These are phyloP conservation scores for Nicotiana sylvestris DNA, from an alignment of 257 asterid species.

Conservation along the genomic window DNA sequence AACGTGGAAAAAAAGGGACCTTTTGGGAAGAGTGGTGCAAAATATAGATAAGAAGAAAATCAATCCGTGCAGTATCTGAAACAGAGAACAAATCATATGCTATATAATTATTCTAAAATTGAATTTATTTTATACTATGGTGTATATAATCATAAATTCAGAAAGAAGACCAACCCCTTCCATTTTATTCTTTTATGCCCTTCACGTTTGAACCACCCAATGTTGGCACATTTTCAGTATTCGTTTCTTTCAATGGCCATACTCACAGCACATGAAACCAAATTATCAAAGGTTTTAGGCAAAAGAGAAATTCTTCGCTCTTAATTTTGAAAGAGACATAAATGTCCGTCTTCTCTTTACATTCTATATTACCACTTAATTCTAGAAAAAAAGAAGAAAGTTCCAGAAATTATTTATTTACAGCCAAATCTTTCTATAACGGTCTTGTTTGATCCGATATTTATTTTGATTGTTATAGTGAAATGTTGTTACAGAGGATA, in stretches of 20 bases:
- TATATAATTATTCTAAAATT: neutral
- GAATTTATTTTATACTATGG: neutral
- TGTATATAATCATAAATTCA: neutral
- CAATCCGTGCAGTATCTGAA: neutral
- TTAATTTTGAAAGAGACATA: neutral
- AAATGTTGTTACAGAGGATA: too few species aligned
- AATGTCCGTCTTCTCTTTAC: neutral
- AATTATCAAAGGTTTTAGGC: neutral
- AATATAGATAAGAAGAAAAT: neutral
- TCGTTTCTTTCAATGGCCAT: neutral
- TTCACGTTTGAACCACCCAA: slow-evolving; percentile 6
- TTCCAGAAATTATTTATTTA: neutral
- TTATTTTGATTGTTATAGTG: too few species aligned
- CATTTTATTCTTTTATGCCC: slow-evolving; percentile 13
- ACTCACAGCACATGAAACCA: neutral
- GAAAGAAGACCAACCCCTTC: neutral
- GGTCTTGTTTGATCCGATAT: too few species aligned
- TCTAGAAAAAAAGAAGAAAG: neutral
- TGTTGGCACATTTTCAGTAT: slow-evolving; percentile 12
- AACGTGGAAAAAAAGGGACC: neutral
- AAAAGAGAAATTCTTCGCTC: slow-evolving; percentile 6
- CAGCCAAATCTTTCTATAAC: too few species aligned
- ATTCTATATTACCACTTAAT: neutral
- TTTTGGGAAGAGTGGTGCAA: neutral
- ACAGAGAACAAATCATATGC: neutral